Evolutionary conservation across 768 basidiomycete genomes (phyloP).

Genomic region (Calocybe indica): DNA sequence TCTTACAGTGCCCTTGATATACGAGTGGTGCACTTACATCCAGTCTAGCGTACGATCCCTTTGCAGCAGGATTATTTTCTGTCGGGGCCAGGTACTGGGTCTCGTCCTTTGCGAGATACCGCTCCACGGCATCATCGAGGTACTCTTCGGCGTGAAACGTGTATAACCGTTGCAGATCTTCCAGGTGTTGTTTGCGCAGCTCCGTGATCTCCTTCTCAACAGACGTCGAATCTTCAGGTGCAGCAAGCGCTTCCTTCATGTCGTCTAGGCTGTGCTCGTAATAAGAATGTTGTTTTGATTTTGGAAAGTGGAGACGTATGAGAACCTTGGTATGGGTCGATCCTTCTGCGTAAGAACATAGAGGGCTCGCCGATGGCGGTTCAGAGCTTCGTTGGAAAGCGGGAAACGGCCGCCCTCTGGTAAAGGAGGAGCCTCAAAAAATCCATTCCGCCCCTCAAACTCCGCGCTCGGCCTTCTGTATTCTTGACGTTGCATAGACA

Average conservation of each 20-base stretch:
- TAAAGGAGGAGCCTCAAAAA: neutral
- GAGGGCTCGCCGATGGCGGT: constrained; percentile 28
- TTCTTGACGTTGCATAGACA: neutral
- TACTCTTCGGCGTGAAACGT: constrained; percentile 29
- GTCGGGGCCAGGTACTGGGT: constrained; percentile 11
- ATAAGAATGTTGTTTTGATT: neutral
- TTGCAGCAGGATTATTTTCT: constrained; percentile 14
- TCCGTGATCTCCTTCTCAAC: constrained; percentile 22
- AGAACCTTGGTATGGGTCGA: constrained; percentile 28
- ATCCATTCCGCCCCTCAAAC: constrained; percentile 9
- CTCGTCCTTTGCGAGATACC: constrained; percentile 26
- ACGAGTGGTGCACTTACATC: constrained; percentile 11
- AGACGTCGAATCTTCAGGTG: constrained; percentile 18
- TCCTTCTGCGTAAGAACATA: constrained; percentile 35
- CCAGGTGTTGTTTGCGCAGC: constrained; percentile 21
- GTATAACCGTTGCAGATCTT: constrained; percentile 33
- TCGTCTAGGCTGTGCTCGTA: constrained; percentile 22
- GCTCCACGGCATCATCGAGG: constrained; percentile 24
- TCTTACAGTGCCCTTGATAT: neutral
- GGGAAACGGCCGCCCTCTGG: neutral
- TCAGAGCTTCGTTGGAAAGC: constrained; percentile 13
- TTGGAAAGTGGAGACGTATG: constrained; percentile 14
- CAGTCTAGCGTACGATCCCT: constrained; percentile 14
- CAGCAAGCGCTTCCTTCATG: constrained; percentile 27
- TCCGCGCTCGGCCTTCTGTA: neutral